Evolutionary conservation across 306 rosid species (phyloP).

Genomic region (Senna siamea): DNA sequence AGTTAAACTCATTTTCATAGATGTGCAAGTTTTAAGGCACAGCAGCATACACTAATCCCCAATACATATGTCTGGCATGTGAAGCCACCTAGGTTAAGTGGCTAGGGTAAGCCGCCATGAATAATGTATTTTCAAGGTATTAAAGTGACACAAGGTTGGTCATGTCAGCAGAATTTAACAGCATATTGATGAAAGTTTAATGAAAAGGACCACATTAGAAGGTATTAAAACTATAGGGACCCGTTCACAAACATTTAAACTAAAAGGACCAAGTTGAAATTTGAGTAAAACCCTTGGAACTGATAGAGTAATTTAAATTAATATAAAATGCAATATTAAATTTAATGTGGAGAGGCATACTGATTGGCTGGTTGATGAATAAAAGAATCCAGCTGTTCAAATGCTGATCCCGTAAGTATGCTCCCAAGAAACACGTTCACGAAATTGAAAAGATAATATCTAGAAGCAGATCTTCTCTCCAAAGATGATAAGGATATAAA

Average conservation of each 20-base stretch:
- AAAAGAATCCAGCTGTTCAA: conserved; percentile 77
- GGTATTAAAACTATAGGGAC: neutral
- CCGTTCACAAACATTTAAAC: conserved; percentile 61
- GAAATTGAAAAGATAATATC: conserved; percentile 81
- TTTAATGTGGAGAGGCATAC: conserved; percentile 53
- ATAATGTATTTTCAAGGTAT: no score
- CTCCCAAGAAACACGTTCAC: conserved; percentile 93
- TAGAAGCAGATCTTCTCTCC: conserved; percentile 88
- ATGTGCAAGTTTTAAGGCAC: neutral
- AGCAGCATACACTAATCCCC: conserved; percentile 9
- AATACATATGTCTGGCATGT: no score
- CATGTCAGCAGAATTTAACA: no score
- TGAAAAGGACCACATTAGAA: neutral
- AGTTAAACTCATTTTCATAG: conserved; percentile 15
- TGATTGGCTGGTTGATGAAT: conserved; percentile 67
- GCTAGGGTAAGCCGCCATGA: no score
- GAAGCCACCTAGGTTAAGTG: no score
- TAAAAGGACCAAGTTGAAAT: neutral
- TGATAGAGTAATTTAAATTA: neutral
- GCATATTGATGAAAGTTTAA: no score
- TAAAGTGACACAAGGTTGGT: no score
- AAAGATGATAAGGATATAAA: conserved; percentile 71
- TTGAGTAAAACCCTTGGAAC: neutral
- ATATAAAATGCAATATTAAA: neutral
- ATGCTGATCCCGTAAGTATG: conserved; percentile 80